phyloP scores from a whole-genome alignment of 192 early-diverging fungal species.

The Coemansia sp. region DNA sequence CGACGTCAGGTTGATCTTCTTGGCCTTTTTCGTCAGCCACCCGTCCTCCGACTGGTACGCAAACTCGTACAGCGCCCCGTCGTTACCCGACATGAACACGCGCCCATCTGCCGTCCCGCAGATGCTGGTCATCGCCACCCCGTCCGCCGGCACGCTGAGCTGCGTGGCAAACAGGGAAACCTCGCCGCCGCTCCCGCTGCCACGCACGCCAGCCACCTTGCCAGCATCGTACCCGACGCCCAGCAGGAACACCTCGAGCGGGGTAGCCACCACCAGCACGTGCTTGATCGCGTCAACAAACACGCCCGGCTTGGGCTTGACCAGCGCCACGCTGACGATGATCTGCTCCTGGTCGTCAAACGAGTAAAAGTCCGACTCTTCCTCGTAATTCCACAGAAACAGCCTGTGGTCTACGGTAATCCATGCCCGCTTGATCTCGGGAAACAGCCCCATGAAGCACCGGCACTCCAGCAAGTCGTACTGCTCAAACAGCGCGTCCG shows the following conservation, averaged over 20 bases:
- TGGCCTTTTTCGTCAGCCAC: constrained; percentile 78
- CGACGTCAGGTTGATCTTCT: constrained; percentile 71
- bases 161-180: constrained; percentile 78
- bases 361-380: constrained; percentile 66
- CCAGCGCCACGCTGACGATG: constrained; percentile 81
- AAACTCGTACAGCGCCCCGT: constrained; percentile 87
- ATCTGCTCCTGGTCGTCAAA: constrained; percentile 88
- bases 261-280: constrained; percentile 83
- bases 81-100: constrained; percentile 86
- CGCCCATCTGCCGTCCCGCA: constrained; percentile 75
- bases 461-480: constrained; percentile 73
- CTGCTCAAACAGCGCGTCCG: constrained; percentile 72
- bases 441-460: constrained; percentile 87
- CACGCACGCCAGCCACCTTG: constrained; percentile 19
- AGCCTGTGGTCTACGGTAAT: constrained; percentile 86
- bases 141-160: constrained; percentile 76
- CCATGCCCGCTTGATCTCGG: constrained; percentile 88
- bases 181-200: constrained; percentile 33
- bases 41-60: constrained; percentile 83
- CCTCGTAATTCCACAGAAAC: constrained; percentile 90
- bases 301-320: constrained; percentile 71
- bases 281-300: constrained; percentile 83
- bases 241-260: constrained; percentile 78
- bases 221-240: constrained; percentile 60
- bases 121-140: constrained; percentile 77